A percentile compares a stretch with the other conserved stretches of the same genome.
phyloP scores from a whole-genome alignment of 495 filamentous ascomycete genomes.

The Monascus purpureus region DNA sequence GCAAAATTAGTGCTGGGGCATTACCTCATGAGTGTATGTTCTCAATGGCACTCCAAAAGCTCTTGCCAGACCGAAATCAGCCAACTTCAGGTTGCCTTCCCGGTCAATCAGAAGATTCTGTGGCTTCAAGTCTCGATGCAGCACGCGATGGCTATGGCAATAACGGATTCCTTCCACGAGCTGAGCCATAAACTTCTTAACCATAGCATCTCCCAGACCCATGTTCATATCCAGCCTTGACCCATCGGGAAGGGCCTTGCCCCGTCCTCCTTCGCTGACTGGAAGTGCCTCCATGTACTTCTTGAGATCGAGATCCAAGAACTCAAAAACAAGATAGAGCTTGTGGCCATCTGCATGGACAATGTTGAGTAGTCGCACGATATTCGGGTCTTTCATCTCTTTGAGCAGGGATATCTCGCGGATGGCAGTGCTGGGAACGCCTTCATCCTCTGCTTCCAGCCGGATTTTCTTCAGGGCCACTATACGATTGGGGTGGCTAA shows the following conservation, averaged over 20 bases:
- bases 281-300: slow-evolving; percentile 99
- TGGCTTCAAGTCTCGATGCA: slow-evolving; percentile 94
- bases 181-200: slow-evolving; percentile 96
- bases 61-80: slow-evolving; percentile 91
- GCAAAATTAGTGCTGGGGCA: too few relatives aligned
- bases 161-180: slow-evolving; percentile 83
- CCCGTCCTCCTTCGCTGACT: slow-evolving; percentile 75
- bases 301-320: slow-evolving; percentile 86
- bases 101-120: slow-evolving; percentile 93
- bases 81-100: slow-evolving; percentile 92
- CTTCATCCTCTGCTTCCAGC: slow-evolving; percentile 93
- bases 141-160: slow-evolving; percentile 87
- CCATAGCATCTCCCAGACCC: slow-evolving; percentile 79
- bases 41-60: slow-evolving; percentile 93
- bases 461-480: slow-evolving; percentile 98
- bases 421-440: slow-evolving; percentile 91
- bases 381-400: slow-evolving; percentile 93
- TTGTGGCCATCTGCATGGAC: slow-evolving; percentile 96
- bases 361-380: slow-evolving; percentile 84
- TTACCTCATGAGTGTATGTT: slow-evolving; percentile 92
- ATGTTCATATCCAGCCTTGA: slow-evolving; percentile 50
- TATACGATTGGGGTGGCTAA: slow-evolving; percentile 61
- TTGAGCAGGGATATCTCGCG: slow-evolving; percentile 93
- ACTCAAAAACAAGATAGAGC: slow-evolving; percentile 90
- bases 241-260: slow-evolving; percentile 76